Conservation (phyloP, 2,329 filamentous ascomycete genomes). For the Penicillium nordicum region DNA sequence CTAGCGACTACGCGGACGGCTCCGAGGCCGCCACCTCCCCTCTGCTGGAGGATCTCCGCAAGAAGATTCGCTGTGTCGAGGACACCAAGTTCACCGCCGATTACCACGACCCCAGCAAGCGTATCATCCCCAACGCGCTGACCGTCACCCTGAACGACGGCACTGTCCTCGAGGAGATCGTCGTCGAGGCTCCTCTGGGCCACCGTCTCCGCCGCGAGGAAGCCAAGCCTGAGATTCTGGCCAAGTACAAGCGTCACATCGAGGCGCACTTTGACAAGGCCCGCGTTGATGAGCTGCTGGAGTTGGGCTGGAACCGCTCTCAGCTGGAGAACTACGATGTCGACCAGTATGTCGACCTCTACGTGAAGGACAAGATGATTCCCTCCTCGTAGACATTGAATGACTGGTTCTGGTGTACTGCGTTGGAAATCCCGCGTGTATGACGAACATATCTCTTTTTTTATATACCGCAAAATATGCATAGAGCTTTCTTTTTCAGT, state of each 20-base stretch:
- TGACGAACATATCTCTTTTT: constrained; percentile 12
- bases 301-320: constrained; percentile 71
- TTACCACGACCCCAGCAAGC: constrained; percentile 90
- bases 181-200: constrained; percentile 89
- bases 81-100: constrained; percentile 91
- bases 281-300: constrained; percentile 76
- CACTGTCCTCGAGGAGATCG: constrained; percentile 83
- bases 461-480: constrained; percentile 18
- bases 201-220: constrained; percentile 89
- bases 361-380: constrained; percentile 55
- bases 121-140: constrained; percentile 95
- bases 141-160: constrained; percentile 94
- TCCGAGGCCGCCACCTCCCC: constrained; percentile 86
- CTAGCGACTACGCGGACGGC: constrained; percentile 89
- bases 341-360: constrained; percentile 91
- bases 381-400: constrained; percentile 19
- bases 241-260: constrained; percentile 92
- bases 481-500: constrained; percentile 7
- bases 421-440: constrained; percentile 6
- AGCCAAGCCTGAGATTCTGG: constrained; percentile 94
- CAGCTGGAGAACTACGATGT: constrained; percentile 77
- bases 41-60: constrained; percentile 83
- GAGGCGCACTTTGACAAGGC: constrained; percentile 74
- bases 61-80: constrained; percentile 94
- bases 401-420: background rate